Conservation (phyloP, 495 filamentous ascomycete genomes). For the Penicillium pulvis region DNA sequence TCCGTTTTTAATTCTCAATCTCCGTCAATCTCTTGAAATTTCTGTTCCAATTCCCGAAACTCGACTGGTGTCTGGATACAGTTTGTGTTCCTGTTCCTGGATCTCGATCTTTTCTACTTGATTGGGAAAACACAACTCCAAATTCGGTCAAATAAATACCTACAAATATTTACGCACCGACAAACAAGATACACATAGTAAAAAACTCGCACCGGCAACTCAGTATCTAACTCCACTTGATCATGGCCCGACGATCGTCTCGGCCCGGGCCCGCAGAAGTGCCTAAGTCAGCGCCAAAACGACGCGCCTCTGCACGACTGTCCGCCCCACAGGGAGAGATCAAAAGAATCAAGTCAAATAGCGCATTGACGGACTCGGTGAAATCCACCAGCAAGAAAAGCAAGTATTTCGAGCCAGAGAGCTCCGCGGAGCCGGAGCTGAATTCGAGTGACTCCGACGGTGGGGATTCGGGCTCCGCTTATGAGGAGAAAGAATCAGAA, state of each 20-base stretch:
- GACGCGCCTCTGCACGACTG: conserved; percentile 40
- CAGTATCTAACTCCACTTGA: conserved; percentile 4
- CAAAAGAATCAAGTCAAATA: conserved; percentile 50
- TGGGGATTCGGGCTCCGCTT: conserved; percentile 31
- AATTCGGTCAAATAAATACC: neutral
- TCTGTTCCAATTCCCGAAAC: neutral
- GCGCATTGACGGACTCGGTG: conserved; percentile 18
- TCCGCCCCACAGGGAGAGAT: conserved; percentile 35
- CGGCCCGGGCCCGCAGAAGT: conserved; percentile 40
- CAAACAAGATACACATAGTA: conserved; percentile 2
- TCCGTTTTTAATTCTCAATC: conserved; percentile 11
- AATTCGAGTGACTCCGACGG: conserved; percentile 26
- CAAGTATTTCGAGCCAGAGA: conserved; percentile 55
- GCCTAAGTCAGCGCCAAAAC: conserved; percentile 41
- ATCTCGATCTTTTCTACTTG: conserved; percentile 1
- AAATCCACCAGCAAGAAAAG: conserved; percentile 58
- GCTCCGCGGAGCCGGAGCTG: conserved; percentile 33
- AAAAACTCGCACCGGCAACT: neutral
- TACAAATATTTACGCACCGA: neutral
- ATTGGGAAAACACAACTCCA: neutral
- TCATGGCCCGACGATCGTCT: conserved; percentile 48
- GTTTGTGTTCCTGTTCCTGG: neutral
- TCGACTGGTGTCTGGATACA: neutral
- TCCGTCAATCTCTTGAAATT: conserved; percentile 4
- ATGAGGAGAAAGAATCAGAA: conserved; percentile 26